These are phyloP conservation scores for Sparassis latifolia DNA, from an alignment of 1,284 basidiomycete species.

Conservation along the genomic window DNA sequence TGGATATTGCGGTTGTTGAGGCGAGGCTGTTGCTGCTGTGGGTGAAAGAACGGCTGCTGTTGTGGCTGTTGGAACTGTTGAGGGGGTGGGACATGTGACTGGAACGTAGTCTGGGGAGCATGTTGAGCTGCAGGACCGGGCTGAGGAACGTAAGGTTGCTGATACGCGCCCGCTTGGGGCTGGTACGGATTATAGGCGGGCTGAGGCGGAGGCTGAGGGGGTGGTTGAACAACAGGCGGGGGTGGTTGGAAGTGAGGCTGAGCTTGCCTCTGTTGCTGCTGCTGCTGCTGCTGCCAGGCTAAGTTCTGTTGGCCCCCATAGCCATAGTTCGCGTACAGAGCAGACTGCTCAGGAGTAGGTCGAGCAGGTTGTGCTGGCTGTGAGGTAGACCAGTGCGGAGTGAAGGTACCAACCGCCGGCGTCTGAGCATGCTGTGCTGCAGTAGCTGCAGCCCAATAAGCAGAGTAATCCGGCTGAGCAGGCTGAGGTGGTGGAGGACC, in stretches of 20 bases:
- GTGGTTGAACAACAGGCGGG: constrained; percentile 43
- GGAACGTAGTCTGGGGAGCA: constrained; percentile 28
- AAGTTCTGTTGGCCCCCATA: constrained; percentile 54
- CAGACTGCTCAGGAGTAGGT: constrained; percentile 66
- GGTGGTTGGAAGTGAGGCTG: constrained; percentile 49
- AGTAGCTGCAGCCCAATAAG: constrained; percentile 64
- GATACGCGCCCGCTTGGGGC: constrained; percentile 56
- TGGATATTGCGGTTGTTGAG: constrained; percentile 40
- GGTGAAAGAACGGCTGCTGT: constrained; percentile 27
- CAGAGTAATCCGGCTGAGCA: constrained; percentile 63
- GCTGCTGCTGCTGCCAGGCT: constrained; percentile 58
- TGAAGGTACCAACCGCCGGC: constrained; percentile 42
- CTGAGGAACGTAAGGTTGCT: constrained; percentile 63
- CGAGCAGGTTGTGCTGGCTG: constrained; percentile 43
- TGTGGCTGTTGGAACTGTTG: constrained; percentile 24
- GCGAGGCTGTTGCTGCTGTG: constrained; percentile 39
- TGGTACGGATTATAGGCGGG: constrained; percentile 70
- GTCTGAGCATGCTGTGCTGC: constrained; percentile 42
- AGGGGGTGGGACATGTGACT: constrained; percentile 17
- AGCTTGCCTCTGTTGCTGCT: constrained; percentile 23
- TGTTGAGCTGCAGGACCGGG: constrained; percentile 37
- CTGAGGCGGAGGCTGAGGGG: constrained; percentile 40
- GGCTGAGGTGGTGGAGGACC: constrained; percentile 70
- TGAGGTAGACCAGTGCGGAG: constrained; percentile 57
- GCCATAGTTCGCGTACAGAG: constrained; percentile 79